A percentile compares a stretch with the other conserved stretches of the same genome.
phyloP scores from a whole-genome alignment of 2,329 filamentous ascomycete species.

The Westerdykella ornata region DNA sequence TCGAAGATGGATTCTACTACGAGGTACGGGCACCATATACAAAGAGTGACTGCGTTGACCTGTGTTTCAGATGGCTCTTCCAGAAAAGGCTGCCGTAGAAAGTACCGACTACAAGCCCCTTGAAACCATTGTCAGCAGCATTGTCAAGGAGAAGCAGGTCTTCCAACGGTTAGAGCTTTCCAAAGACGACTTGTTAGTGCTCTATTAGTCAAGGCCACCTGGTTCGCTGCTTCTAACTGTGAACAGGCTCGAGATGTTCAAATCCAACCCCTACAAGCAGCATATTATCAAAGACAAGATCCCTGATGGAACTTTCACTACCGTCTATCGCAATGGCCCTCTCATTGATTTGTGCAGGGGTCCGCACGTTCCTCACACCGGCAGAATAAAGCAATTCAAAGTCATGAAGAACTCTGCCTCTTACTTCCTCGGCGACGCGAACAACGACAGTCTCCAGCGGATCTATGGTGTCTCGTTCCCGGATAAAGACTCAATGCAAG shows the following conservation, averaged over 20 bases:
- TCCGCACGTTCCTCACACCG: slow-evolving; percentile 88
- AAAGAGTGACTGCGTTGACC: slow-evolving; percentile 4
- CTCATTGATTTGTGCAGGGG: slow-evolving; percentile 93
- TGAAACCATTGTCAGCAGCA: slow-evolving; percentile 70
- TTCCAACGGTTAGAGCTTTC: slow-evolving; percentile 85
- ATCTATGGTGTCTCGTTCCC: slow-evolving; percentile 97
- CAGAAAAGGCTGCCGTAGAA: slow-evolving; percentile 63
- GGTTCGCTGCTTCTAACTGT: background rate
- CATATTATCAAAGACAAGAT: slow-evolving; percentile 95
- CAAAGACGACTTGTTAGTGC: slow-evolving; percentile 66
- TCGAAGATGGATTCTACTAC: slow-evolving; percentile 92
- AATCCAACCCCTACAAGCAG: slow-evolving; percentile 97
- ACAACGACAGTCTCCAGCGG: slow-evolving; percentile 90
- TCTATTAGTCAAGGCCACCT: background rate
- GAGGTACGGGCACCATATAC: slow-evolving; percentile 43
- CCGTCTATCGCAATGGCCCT: slow-evolving; percentile 89
- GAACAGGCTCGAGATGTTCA: slow-evolving; percentile 77
- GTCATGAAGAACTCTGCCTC: slow-evolving; percentile 82
- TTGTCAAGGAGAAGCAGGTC: slow-evolving; percentile 93
- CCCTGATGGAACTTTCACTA: slow-evolving; percentile 79
- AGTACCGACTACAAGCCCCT: slow-evolving; percentile 76
- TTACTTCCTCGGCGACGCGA: slow-evolving; percentile 90
- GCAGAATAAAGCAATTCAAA: slow-evolving; percentile 88
- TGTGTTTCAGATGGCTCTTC: slow-evolving; percentile 60
- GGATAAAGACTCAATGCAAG: slow-evolving; percentile 89